Evolutionary conservation across 257 asterid species (phyloP).

Genomic region (Jasminum sambac): DNA sequence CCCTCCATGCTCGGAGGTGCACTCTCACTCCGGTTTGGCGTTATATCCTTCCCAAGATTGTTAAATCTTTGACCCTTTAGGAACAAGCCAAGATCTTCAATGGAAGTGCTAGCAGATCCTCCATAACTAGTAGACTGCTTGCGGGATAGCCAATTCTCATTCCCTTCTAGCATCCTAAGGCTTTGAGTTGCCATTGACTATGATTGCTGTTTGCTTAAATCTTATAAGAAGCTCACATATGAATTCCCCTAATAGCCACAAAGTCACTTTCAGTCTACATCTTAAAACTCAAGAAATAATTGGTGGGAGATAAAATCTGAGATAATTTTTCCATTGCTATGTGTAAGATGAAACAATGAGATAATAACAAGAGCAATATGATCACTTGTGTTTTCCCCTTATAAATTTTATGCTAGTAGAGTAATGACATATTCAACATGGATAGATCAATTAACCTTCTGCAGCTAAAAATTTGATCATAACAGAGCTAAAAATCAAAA

Average conservation of each 20-base stretch:
- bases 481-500: not conserved
- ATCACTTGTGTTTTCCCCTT: not conserved
- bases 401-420: not conserved
- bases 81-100: slow-evolving; percentile 40
- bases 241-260: slow-evolving; percentile 22
- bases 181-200: slow-evolving; percentile 46
- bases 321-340: no score
- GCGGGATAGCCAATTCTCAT: slow-evolving; percentile 35
- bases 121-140: slow-evolving; percentile 33
- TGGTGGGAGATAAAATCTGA: not conserved
- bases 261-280: slow-evolving; percentile 1
- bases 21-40: slow-evolving; percentile 51
- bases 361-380: not conserved
- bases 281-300: not conserved
- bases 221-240: slow-evolving; percentile 14
- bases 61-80: slow-evolving; percentile 37
- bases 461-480: not conserved
- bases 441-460: slow-evolving; percentile 9
- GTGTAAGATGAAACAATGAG: not conserved
- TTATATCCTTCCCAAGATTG: slow-evolving; percentile 33
- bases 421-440: not conserved
- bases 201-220: slow-evolving; percentile 10
- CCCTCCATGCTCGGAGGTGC: slow-evolving; percentile 66
- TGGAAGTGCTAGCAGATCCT: slow-evolving; percentile 32
- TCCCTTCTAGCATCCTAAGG: slow-evolving; percentile 36